Conservation (phyloP, 106 monocot genomes). For the Dendrobium huoshanense region DNA sequence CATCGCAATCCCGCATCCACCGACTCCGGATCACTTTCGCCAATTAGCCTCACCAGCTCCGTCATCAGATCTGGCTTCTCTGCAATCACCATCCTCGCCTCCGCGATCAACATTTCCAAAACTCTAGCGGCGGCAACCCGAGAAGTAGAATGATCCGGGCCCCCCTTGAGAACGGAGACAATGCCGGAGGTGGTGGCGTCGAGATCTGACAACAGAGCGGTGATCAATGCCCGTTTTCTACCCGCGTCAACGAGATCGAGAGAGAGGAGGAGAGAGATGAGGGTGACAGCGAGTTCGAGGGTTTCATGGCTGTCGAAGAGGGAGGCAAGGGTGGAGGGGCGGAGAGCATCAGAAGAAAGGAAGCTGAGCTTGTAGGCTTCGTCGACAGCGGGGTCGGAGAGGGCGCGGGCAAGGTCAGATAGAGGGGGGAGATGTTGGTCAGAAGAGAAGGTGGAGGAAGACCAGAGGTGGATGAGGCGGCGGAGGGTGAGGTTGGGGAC, state of each 20-base stretch:
- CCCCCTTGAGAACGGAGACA: not conserved
- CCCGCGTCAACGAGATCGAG: slow-evolving; percentile 4
- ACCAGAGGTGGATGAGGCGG: slow-evolving; percentile 72
- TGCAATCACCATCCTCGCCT: slow-evolving; percentile 26
- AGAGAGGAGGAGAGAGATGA: slow-evolving; percentile 5
- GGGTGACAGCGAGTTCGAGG: not conserved
- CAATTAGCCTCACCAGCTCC: slow-evolving; percentile 38
- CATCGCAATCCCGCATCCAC: slow-evolving; percentile 35
- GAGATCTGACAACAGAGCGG: slow-evolving; percentile 4
- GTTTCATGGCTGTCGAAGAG: not conserved
- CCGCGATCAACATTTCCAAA: slow-evolving; percentile 14
- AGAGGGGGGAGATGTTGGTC: not conserved
- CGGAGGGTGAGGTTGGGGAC: slow-evolving; percentile 83
- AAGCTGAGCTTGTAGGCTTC: not conserved
- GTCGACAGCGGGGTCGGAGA: not conserved
- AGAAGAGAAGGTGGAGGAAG: slow-evolving; percentile 3
- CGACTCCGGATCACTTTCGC: slow-evolving; percentile 1
- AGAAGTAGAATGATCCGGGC: not conserved
- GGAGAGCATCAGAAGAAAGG: not conserved
- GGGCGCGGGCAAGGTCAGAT: not conserved
- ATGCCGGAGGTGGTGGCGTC: not conserved
- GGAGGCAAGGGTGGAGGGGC: not conserved
- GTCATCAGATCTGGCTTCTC: slow-evolving; percentile 23
- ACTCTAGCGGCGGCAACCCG: slow-evolving; percentile 13
- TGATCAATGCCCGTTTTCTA: not conserved